Percentiles rank a stretch among this genome's conserved stretches.
These are phyloP conservation scores for Nemania diffusa DNA, from an alignment of 2,329 filamentous ascomycete genomes.

Conservation along the genomic window DNA sequence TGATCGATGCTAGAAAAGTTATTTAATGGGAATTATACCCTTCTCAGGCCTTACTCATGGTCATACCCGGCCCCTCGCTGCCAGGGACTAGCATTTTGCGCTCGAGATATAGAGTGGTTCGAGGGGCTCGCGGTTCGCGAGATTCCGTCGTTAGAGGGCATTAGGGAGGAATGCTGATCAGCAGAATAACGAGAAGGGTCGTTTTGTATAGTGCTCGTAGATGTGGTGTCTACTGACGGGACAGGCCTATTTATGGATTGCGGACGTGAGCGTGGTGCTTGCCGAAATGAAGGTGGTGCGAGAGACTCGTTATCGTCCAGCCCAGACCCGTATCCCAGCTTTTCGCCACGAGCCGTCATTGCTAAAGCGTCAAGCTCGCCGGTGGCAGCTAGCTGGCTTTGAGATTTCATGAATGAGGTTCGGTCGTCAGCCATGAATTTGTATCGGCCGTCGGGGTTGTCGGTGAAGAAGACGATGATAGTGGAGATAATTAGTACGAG, in stretches of 20 bases:
- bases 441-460: constrained; percentile 94
- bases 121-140: constrained; percentile 46
- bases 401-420: constrained; percentile 97
- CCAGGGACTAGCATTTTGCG: constrained; percentile 57
- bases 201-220: constrained; percentile 41
- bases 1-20: background rate
- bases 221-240: constrained; percentile 32
- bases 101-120: constrained; percentile 48
- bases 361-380: constrained; percentile 92
- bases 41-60: background rate
- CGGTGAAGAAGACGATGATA: constrained; percentile 79
- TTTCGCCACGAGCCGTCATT: constrained; percentile 87
- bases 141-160: constrained; percentile 12
- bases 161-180: constrained; percentile 56
- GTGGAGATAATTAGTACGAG: constrained; percentile 84
- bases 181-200: constrained; percentile 56
- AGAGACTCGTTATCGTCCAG: constrained; percentile 75
- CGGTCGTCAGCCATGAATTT: constrained; percentile 97
- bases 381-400: constrained; percentile 78
- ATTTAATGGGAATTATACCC: background rate
- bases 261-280: constrained; percentile 53
- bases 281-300: constrained; percentile 66
- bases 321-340: constrained; percentile 65
- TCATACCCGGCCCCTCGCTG: constrained; percentile 67
- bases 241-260: constrained; percentile 28